Conservation (phyloP, 495 filamentous ascomycete species). For the Evansstolkia leycettana region DNA sequence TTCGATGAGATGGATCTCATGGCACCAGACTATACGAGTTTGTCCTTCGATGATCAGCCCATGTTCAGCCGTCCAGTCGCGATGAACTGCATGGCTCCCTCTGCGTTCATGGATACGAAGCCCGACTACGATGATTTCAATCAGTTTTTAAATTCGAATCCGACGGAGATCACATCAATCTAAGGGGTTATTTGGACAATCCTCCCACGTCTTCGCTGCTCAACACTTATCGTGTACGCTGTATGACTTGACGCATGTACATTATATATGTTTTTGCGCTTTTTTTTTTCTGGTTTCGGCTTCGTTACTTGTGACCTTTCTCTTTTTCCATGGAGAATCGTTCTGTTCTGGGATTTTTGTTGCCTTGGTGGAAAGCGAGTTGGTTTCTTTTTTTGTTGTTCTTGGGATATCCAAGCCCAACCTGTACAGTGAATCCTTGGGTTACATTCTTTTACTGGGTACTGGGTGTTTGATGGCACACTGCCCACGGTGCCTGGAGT, state of each 20-base stretch:
- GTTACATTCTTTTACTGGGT: constrained; percentile 1
- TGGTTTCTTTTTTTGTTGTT: constrained; percentile 2
- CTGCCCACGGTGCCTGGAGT: not conserved
- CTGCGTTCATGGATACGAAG: constrained; percentile 17
- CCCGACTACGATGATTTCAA: constrained; percentile 31
- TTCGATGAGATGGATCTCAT: constrained; percentile 36
- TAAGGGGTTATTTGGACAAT: constrained; percentile 2
- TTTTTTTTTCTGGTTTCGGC: constrained; percentile 2
- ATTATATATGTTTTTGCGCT: constrained; percentile 17
- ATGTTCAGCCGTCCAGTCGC: constrained; percentile 28
- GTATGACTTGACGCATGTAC: constrained; percentile 30
- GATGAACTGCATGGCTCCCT: constrained; percentile 26
- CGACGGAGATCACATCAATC: constrained; percentile 31
- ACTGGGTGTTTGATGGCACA: not conserved
- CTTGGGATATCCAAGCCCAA: no score
- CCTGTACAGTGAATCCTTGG: no score
- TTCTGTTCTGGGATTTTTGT: no score
- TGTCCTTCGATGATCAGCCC: constrained; percentile 26
- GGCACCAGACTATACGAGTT: constrained; percentile 19
- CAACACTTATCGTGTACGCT: constrained; percentile 11
- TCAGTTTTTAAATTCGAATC: constrained; percentile 31
- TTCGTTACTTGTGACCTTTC: not conserved
- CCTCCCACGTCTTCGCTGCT: no score
- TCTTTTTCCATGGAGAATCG: no score
- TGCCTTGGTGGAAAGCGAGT: not conserved